Percentiles rank a stretch among this genome's conserved stretches.
Conservation (phyloP, 805 yeast genomes). For the Candida anglica region DNA sequence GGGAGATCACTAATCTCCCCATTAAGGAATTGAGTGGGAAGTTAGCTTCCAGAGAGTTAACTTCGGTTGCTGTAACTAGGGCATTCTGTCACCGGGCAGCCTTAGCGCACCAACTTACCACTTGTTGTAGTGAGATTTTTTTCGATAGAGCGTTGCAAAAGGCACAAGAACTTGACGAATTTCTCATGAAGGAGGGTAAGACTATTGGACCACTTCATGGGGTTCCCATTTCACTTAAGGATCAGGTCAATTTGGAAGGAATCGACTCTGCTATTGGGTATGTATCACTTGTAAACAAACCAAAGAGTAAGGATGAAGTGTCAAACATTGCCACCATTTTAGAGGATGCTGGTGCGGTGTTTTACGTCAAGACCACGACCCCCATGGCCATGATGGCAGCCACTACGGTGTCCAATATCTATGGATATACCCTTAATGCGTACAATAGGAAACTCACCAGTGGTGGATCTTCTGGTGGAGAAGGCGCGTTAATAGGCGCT, state of each 20-base stretch:
- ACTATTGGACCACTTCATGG: constrained; percentile 68
- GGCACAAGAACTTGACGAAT: constrained; percentile 27
- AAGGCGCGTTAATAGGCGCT: constrained; percentile 42
- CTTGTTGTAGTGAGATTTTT: constrained; percentile 18
- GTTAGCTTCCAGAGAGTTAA: constrained; percentile 5
- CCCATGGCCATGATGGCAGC: constrained; percentile 6
- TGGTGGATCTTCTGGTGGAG: constrained; percentile 57
- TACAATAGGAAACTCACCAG: constrained; percentile 35
- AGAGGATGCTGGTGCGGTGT: constrained; percentile 6
- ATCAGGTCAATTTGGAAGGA: constrained; percentile 33
- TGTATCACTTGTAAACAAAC: constrained; percentile 6
- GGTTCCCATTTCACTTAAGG: constrained; percentile 64
- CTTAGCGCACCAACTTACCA: constrained; percentile 18
- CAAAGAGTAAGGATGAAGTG: constrained; percentile 6
- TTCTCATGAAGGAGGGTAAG: constrained; percentile 41
- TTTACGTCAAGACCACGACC: constrained; percentile 4
- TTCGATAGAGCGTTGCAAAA: constrained; percentile 28
- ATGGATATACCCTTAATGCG: constrained; percentile 21
- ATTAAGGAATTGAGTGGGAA: not conserved
- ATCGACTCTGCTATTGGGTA: constrained; percentile 5
- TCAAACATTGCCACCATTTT: constrained; percentile 7
- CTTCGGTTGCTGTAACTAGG: constrained; percentile 7
- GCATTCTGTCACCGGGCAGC: constrained; percentile 25
- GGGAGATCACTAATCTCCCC: constrained; percentile 6
- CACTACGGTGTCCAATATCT: constrained; percentile 2